Conservation (phyloP, 768 basidiomycete genomes). For the Tylopilus rubrobrunneus region DNA sequence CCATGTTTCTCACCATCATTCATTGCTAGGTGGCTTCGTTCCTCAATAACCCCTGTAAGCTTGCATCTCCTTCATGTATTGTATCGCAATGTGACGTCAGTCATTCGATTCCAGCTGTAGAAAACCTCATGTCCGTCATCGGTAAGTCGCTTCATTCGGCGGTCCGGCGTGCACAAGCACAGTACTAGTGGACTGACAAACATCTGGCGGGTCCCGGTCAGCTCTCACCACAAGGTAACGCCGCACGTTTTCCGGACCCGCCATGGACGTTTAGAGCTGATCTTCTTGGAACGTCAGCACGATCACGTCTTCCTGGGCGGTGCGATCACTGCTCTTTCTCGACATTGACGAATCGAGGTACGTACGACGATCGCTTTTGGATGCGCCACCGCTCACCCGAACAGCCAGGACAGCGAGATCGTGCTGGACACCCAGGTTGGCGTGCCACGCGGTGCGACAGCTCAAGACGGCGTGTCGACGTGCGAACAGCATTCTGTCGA, state of each 20-base stretch:
- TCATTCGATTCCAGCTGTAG: background rate
- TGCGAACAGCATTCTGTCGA: background rate
- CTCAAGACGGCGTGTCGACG: background rate
- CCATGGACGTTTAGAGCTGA: background rate
- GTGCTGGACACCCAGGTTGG: conserved; percentile 9
- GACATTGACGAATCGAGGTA: background rate
- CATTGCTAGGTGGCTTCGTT: conserved; percentile 6
- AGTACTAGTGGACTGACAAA: background rate
- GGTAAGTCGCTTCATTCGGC: conserved; percentile 2
- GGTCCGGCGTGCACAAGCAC: too few relatives aligned
- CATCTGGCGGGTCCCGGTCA: background rate
- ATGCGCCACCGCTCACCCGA: background rate
- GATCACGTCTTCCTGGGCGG: conserved; percentile 11
- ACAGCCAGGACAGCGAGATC: background rate
- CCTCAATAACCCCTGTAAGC: conserved; percentile 3
- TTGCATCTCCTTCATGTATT: background rate
- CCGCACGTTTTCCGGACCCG: background rate
- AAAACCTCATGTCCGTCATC: background rate
- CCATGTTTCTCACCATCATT: background rate
- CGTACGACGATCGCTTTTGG: background rate
- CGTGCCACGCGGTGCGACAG: background rate
- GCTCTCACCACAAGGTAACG: conserved; percentile 12
- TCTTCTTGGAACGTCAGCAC: background rate
- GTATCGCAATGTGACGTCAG: background rate
- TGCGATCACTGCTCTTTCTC: conserved; percentile 3